Conservation (phyloP, 805 yeast genomes). For the Blastobotrys robertii region DNA sequence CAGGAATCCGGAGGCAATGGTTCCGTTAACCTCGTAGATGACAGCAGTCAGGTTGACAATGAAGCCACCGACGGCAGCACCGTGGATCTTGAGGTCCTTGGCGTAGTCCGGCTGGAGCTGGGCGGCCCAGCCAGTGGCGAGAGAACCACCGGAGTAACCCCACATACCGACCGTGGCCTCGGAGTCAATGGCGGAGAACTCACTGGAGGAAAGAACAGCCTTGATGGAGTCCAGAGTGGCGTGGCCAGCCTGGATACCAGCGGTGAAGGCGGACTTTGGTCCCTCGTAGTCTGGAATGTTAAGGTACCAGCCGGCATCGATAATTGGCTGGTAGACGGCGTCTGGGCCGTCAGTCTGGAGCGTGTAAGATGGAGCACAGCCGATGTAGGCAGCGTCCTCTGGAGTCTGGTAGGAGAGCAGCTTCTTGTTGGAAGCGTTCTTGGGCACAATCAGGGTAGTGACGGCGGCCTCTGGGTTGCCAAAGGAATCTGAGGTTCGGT, state of each 20-base stretch:
- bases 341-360: conserved; percentile 8
- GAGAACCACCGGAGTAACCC: conserved; percentile 63
- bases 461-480: conserved; percentile 21
- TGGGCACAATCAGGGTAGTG: conserved; percentile 19
- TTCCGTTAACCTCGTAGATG: conserved; percentile 11
- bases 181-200: conserved; percentile 28
- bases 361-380: conserved; percentile 21
- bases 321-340: conserved; percentile 7
- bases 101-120: conserved; percentile 20
- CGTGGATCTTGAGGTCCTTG: conserved; percentile 19
- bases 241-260: conserved; percentile 22
- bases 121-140: conserved; percentile 53
- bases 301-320: conserved; percentile 15
- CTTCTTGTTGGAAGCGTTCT: conserved; percentile 6
- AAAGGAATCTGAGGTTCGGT: conserved; percentile 19
- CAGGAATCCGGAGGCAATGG: conserved; percentile 16
- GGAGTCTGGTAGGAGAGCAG: conserved; percentile 18
- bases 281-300: conserved; percentile 25
- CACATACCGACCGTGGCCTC: conserved; percentile 61
- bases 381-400: conserved; percentile 17
- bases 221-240: conserved; percentile 20
- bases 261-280: conserved; percentile 20
- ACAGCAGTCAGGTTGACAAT: conserved; percentile 16
- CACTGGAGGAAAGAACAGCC: conserved; percentile 14
- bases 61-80: conserved; percentile 23